A percentile compares a stretch with the other conserved stretches of the same genome.
phyloP scores from a whole-genome alignment of 768 basidiomycete genomes.

The Suillus cothurnatus region DNA sequence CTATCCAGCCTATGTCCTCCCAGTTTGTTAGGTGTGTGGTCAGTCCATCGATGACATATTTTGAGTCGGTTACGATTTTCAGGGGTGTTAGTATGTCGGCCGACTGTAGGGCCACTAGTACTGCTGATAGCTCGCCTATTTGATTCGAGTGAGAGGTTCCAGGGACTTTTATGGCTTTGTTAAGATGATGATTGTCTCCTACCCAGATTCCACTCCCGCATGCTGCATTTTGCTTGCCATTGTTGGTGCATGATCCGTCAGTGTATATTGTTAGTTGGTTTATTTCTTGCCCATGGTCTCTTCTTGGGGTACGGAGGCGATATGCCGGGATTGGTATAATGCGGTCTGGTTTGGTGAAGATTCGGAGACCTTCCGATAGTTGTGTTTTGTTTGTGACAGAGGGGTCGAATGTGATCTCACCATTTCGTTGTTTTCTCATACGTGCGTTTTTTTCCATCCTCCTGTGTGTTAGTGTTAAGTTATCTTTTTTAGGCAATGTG shows the following conservation, averaged over 20 bases:
- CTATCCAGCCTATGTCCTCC: constrained; percentile 33
- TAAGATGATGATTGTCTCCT: not conserved
- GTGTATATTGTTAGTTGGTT: not conserved
- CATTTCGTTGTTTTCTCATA: not conserved
- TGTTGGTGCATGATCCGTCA: not conserved
- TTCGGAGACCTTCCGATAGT: not conserved
- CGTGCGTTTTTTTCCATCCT: constrained; percentile 5
- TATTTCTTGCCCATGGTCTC: rapidly evolving
- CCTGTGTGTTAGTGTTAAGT: constrained; percentile 9
- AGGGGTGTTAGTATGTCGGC: not conserved
- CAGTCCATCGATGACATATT: constrained; percentile 16
- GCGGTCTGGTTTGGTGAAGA: not conserved
- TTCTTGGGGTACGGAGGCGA: not conserved
- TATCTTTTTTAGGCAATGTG: not conserved
- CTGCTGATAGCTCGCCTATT: constrained; percentile 13
- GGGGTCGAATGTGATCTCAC: constrained; percentile 2
- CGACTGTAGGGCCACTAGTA: not conserved
- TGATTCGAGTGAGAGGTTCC: constrained; percentile 13
- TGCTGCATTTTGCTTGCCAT: not conserved
- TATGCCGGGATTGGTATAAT: rapidly evolving
- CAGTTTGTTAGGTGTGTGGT: constrained; percentile 13
- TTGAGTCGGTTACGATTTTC: constrained; percentile 20
- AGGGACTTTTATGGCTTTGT: not conserved
- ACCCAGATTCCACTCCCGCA: not conserved
- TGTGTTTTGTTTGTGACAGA: not conserved